Conservation (phyloP, 306 rosid species). For the Canavalia ensiformis region DNA sequence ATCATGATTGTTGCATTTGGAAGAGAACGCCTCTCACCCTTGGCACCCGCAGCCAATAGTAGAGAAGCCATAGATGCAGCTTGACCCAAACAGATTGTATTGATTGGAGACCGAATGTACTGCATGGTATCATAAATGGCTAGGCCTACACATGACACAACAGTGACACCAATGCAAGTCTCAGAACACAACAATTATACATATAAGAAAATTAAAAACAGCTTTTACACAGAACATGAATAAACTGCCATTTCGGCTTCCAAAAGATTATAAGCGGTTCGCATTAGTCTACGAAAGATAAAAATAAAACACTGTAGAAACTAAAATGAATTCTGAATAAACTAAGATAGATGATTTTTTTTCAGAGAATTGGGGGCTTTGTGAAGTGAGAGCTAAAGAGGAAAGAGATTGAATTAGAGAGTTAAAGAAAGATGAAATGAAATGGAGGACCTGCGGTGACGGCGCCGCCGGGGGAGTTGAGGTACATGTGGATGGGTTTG, state of each 20-base stretch:
- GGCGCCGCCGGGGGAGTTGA: conserved; percentile 98
- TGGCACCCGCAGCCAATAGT: conserved; percentile 89
- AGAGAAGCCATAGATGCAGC: conserved; percentile 99
- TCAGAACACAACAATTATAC: conserved; percentile 28
- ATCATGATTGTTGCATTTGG: conserved; percentile 92
- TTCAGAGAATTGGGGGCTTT: background rate
- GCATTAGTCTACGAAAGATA: too few relatives aligned
- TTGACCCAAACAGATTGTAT: conserved; percentile 91
- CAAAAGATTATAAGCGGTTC: too few relatives aligned
- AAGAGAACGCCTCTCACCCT: conserved; percentile 93
- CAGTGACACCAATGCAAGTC: conserved; percentile 27
- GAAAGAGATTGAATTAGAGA: background rate
- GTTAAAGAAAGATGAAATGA: too few relatives aligned
- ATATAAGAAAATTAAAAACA: background rate
- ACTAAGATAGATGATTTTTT: too few relatives aligned
- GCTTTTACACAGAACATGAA: background rate
- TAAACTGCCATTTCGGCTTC: too few relatives aligned
- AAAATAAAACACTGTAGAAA: too few relatives aligned
- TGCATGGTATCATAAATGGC: conserved; percentile 99
- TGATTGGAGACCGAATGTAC: conserved; percentile 90
- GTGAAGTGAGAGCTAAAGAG: background rate
- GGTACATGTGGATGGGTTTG: conserved; percentile 88
- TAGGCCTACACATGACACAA: conserved; percentile 65
- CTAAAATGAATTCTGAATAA: too few relatives aligned
- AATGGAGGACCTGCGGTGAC: conserved; percentile 78